phyloP scores from a whole-genome alignment of 371 early-diverging fungal species.

The Scutellospora calospora region DNA sequence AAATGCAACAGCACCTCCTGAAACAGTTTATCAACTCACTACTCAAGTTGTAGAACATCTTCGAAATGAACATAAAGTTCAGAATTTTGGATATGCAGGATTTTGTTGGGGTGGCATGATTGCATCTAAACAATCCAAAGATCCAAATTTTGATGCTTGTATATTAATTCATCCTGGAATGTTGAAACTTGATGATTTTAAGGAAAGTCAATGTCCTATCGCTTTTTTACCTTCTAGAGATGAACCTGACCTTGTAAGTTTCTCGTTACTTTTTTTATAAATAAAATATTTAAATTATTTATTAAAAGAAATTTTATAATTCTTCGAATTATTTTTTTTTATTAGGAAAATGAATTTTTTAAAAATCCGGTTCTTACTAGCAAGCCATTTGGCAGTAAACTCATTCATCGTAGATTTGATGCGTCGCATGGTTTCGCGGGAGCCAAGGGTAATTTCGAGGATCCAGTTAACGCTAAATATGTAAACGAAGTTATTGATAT shows the following conservation, averaged over 20 bases:
- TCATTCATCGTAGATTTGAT: neutral
- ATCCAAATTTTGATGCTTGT: neutral
- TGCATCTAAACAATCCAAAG: neutral
- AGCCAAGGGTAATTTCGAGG: neutral
- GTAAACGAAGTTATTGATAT: neutral
- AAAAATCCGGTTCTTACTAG: neutral
- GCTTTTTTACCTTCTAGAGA: neutral
- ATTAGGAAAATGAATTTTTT: neutral
- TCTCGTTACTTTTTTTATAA: neutral
- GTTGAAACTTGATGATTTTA: neutral
- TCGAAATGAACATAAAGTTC: neutral
- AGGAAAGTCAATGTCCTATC: neutral
- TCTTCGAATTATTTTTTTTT: no score
- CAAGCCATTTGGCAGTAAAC: neutral
- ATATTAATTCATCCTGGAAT: neutral
- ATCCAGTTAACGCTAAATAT: neutral
- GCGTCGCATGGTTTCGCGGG: neutral
- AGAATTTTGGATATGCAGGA: neutral
- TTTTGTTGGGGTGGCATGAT: conserved; percentile 7
- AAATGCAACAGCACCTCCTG: no score
- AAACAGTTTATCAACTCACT: neutral
- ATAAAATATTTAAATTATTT: neutral
- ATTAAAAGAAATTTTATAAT: neutral
- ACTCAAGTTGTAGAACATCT: neutral
- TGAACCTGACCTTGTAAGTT: neutral